phyloP scores from a whole-genome alignment of 163 green algal genomes.

The Scenedesmus sp. region DNA sequence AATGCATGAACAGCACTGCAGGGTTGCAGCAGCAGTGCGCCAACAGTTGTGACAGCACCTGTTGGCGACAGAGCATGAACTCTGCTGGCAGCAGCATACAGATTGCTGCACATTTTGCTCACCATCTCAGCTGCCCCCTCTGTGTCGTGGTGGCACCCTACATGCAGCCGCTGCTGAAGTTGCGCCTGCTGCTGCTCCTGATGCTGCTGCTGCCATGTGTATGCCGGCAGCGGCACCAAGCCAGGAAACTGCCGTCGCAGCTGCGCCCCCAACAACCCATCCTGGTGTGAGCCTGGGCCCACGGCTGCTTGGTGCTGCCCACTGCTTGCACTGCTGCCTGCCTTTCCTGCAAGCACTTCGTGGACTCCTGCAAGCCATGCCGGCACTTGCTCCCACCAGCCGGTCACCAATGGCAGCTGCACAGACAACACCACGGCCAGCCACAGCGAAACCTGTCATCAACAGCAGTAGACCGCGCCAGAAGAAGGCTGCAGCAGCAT shows the following conservation, averaged over 20 bases:
- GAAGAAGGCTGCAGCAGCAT: neutral
- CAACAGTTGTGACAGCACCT: too few species aligned
- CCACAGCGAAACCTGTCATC: too few species aligned
- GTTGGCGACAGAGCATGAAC: neutral
- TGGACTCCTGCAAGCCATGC: neutral
- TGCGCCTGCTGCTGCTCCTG: neutral
- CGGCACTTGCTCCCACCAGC: constrained; percentile 1
- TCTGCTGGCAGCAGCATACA: neutral
- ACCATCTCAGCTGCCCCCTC: neutral
- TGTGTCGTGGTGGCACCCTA: neutral
- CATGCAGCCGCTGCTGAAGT: neutral
- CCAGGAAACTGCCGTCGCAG: constrained; percentile 14
- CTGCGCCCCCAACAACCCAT: constrained; percentile 9
- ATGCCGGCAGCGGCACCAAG: constrained; percentile 8
- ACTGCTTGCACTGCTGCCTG: neutral
- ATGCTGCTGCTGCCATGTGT: neutral
- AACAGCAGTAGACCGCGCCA: neutral
- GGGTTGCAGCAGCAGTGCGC: too few species aligned
- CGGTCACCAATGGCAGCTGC: neutral
- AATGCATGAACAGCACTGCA: too few species aligned
- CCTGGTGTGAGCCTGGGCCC: neutral
- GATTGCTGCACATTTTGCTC: neutral
- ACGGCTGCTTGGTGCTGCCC: neutral
- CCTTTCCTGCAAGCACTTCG: neutral
- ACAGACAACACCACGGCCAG: neutral